Percentiles rank a stretch among this genome's conserved stretches.
Conservation (phyloP, 257 asterid species). For the Osmanthus fragrans region DNA sequence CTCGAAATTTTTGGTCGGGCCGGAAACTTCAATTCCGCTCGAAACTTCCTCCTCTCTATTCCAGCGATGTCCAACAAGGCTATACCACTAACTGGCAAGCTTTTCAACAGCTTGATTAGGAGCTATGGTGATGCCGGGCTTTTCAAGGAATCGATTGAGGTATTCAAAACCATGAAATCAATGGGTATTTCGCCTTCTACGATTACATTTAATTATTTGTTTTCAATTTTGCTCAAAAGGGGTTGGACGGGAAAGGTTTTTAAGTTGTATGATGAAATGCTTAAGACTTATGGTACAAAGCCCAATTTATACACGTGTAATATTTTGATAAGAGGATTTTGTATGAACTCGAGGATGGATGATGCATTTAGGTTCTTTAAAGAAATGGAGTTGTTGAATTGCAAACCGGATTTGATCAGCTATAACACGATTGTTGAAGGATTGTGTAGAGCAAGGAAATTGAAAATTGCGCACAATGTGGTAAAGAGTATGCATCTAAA, state of each 20-base stretch:
- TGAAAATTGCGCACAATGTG: constrained; percentile 62
- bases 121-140: constrained; percentile 77
- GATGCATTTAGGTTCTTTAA: constrained; percentile 71
- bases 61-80: constrained; percentile 50
- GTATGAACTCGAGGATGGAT: constrained; percentile 69
- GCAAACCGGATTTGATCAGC: constrained; percentile 64
- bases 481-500: constrained; percentile 62
- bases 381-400: constrained; percentile 65
- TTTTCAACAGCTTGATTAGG: constrained; percentile 68
- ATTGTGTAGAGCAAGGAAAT: constrained; percentile 75
- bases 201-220: constrained; percentile 62
- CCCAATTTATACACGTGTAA: constrained; percentile 78
- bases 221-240: constrained; percentile 60
- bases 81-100: constrained; percentile 54
- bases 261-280: constrained; percentile 80
- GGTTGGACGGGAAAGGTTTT: constrained; percentile 63
- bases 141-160: constrained; percentile 66
- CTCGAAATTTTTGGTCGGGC: constrained; percentile 60
- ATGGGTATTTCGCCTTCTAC: constrained; percentile 73
- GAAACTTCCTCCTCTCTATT: constrained; percentile 72
- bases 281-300: constrained; percentile 67
- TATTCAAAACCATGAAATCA: constrained; percentile 60
- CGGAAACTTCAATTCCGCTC: constrained; percentile 66
- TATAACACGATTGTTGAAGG: constrained; percentile 82
- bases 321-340: constrained; percentile 73